Base-by-base conservation (phyloP, 331 rosid genomes). In the Erythrophleum ivorense region DNA sequence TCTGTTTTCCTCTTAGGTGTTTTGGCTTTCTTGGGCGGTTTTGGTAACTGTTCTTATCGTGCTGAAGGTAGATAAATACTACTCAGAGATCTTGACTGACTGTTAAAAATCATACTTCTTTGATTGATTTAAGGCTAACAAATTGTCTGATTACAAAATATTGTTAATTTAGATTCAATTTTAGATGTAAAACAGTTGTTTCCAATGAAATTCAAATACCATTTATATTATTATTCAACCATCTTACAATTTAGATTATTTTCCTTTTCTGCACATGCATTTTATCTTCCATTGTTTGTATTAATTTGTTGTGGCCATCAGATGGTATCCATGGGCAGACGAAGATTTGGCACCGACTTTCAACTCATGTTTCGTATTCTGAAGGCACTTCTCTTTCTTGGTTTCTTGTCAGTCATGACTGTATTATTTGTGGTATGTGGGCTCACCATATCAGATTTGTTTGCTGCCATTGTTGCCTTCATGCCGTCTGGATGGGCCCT, bases 281-380 rank as follows among this genome's bases (percentile, higher is more conserved):
- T 52, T 65, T 67, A 71, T 64, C 45, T 80, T 21, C 71, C 50
- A 50, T 81, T 82, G 69, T 52, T 54, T 83, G 71, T 46, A 64
- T 64, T 81, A 69, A 81, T 78, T 67, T 6, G 54, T 29, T 80
- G 43, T 71, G 83, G 76, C 49, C 71, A 16, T 62, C 92, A 95
- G 99, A 78, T 95, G 94, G 94, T 93, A 75, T 91, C 98, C 19
- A 93, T 95, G 98, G 98, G 97, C n/a, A 90, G 98, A 76, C 93
- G 97, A 77, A 89, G 88, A 85, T 95, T 92, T 68, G 92, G 94
- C 69, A 91, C 98, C 1, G 94, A 95, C 86, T 91, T 95, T 82
- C 99, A 92, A 90, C 99, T 95, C 66, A 91, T 92, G 97, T 91
- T 95, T 84, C 92, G 99, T 76, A 95, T 95, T 86, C 94, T 95